A percentile compares a stretch with the other conserved stretches of the same genome.
phyloP scores from a whole-genome alignment of 139 green algal species.

The Nannochloris sp. region DNA sequence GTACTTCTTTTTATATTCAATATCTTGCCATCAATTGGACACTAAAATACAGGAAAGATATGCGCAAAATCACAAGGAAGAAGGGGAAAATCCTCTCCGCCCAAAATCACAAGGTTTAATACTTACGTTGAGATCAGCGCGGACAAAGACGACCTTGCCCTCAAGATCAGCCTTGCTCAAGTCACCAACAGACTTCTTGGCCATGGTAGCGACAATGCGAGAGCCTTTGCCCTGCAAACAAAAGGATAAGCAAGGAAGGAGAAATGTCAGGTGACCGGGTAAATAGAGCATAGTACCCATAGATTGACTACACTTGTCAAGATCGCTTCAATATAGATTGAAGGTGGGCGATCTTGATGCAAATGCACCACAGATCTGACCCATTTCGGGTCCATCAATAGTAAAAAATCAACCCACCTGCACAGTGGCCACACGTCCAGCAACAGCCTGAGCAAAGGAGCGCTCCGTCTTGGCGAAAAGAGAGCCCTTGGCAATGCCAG shows the following conservation, averaged over 20 bases:
- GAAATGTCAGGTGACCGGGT: too few species aligned
- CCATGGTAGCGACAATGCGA: conserved; percentile 29
- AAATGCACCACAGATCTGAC: background rate
- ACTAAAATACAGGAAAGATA: too few species aligned
- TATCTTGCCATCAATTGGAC: too few species aligned
- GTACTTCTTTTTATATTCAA: background rate
- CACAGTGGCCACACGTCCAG: conserved; percentile 4
- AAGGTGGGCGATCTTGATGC: background rate
- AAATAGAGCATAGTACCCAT: background rate
- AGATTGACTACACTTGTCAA: background rate
- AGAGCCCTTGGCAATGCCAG: too few species aligned
- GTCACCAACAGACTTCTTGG: conserved; percentile 56
- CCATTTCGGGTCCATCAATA: background rate
- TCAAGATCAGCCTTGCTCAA: conserved; percentile 88
- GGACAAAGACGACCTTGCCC: conserved; percentile 80
- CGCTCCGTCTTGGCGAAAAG: conserved; percentile 12
- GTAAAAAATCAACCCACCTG: background rate
- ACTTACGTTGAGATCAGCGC: conserved; percentile 87
- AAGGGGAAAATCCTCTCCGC: too few species aligned
- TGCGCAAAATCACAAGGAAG: too few species aligned
- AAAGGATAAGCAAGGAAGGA: background rate
- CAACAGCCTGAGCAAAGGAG: conserved; percentile 3
- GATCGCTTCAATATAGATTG: background rate
- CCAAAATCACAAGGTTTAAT: too few species aligned
- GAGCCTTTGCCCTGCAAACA: conserved; percentile 12